Evolutionary conservation across 176 grass and related monocot species (phyloP).

Genomic region (Miscanthus lutarioriparius): DNA sequence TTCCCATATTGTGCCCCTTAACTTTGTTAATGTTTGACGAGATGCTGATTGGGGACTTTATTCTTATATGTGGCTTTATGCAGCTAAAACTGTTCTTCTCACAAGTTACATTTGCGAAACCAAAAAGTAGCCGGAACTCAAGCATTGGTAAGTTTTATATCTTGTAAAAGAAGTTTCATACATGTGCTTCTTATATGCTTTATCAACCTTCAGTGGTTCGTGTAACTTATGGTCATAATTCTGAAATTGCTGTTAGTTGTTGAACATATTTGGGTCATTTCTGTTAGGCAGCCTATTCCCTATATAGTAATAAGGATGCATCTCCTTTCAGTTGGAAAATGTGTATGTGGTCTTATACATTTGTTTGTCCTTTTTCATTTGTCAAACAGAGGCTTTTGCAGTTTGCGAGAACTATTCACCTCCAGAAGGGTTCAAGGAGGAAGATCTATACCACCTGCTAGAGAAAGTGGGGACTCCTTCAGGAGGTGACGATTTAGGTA

Average conservation of each 20-base stretch:
- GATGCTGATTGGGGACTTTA: not conserved
- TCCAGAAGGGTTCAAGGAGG: conserved; percentile 82
- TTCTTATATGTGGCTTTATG: not conserved
- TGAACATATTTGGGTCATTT: not conserved
- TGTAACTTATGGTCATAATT: not conserved
- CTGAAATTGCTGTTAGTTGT: not conserved
- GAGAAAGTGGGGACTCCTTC: conserved; percentile 94
- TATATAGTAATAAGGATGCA: not conserved
- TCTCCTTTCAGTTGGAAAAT: not conserved
- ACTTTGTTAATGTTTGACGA: not conserved
- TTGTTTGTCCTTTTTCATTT: not conserved
- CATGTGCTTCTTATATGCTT: not conserved
- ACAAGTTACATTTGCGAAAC: conserved; percentile 93
- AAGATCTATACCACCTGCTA: conserved; percentile 81
- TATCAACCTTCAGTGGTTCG: not conserved
- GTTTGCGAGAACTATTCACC: conserved; percentile 89
- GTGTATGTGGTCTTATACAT: not conserved
- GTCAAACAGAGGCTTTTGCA: conserved; percentile 82
- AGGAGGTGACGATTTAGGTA: conserved; percentile 53
- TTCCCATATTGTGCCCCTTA: not conserved
- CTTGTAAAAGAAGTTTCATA: not conserved
- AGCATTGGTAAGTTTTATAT: conserved; percentile 71
- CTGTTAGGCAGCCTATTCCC: not conserved
- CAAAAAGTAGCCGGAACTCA: conserved; percentile 91
- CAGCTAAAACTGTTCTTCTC: conserved; percentile 93